Base-by-base conservation (phyloP, 306 rosid species). In the Begonia peltatifolia region DNA sequence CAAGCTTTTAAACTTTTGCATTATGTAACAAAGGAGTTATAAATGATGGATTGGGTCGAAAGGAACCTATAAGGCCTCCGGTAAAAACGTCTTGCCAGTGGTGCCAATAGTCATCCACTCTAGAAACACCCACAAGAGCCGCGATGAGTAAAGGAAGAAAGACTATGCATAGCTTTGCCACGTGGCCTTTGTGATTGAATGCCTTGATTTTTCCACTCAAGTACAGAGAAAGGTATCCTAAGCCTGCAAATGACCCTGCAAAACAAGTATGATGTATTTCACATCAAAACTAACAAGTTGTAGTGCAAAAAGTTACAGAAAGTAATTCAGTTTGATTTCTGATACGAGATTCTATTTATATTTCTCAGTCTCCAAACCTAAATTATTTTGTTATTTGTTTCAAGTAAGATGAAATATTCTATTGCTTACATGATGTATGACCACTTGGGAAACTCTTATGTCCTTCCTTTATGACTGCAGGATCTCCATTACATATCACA, bases 361-460 rank as follows among this genome's bases (percentile, higher is more conserved):
- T 10, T n/a, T 10, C 48, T 44, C 48, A 47, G n/a, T 13, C 30
- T 6, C 0, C 15, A 52, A 54, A 10, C 9, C 38, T 30, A 30
- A 4, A 30, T 30, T 30, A 20, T 30, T 30, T 30, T 0, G 9
- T 30, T 30, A 30, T 6, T 30, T 6, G 9, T 30, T 30, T 30
- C 9, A 30, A 30, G 38, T 9, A 2, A 42, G 57, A 50, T 60
- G 17, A 16, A 41, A 23, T 6, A 18, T 13, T 18, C 18, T 8
- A 18, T 38, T 67, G 46, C 90, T 75, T 76, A 90, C 99, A 76
- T 61, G 99, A 81, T 60, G 96, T 73, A 55, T 90, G 99, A 10
- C 94, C 99, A 38, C 99, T 90, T 23, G 99, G 99, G 56, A 90
- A 90, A 69, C 96, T 90, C 74, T 86, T 90, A 65, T 90, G 87